Percentiles rank a stretch among this genome's conserved stretches.
Conservation (phyloP, 2,329 filamentous ascomycete species). For the Eurotiales sp. region DNA sequence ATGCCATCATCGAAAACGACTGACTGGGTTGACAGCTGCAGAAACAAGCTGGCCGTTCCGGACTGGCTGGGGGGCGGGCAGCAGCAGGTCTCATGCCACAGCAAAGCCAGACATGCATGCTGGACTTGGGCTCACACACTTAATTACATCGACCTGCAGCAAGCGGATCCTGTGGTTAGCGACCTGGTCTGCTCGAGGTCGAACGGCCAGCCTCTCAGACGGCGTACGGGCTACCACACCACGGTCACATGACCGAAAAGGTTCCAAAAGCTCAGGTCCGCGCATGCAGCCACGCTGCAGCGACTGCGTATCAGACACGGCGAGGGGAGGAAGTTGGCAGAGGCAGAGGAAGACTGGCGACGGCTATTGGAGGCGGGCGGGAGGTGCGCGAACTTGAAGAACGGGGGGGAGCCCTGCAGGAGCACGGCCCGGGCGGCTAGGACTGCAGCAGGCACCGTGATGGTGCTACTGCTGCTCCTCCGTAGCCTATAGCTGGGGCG, state of each 20-base stretch:
- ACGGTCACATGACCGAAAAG: conserved; percentile 36
- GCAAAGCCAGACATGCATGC: conserved; percentile 12
- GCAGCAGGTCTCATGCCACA: conserved; percentile 16
- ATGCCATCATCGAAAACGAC: conserved; percentile 11
- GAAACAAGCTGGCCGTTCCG: conserved; percentile 15
- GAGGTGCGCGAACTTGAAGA: conserved; percentile 13
- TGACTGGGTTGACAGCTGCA: too few species aligned
- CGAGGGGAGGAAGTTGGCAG: too few species aligned
- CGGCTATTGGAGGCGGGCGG: conserved; percentile 14
- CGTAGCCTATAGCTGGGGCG: too few species aligned
- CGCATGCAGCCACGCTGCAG: conserved; percentile 14
- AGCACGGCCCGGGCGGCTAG: conserved; percentile 15
- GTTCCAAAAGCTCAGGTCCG: conserved; percentile 15
- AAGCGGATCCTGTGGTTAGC: conserved; percentile 11
- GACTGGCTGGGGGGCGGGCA: conserved; percentile 8
- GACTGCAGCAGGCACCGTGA: background rate
- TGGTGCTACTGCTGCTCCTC: too few species aligned
- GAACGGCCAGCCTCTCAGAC: conserved; percentile 9
- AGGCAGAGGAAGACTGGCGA: too few species aligned
- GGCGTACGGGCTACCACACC: conserved; percentile 15
- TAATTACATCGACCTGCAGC: conserved; percentile 13
- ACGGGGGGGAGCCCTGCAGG: conserved; percentile 11
- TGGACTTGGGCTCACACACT: too few species aligned
- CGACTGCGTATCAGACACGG: background rate
- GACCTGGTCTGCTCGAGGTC: background rate